Evolutionary conservation across 192 early-diverging fungal species (phyloP), one percentile per base, ranked within the genome.

Genomic region (Blastocladiella britannica): DNA sequence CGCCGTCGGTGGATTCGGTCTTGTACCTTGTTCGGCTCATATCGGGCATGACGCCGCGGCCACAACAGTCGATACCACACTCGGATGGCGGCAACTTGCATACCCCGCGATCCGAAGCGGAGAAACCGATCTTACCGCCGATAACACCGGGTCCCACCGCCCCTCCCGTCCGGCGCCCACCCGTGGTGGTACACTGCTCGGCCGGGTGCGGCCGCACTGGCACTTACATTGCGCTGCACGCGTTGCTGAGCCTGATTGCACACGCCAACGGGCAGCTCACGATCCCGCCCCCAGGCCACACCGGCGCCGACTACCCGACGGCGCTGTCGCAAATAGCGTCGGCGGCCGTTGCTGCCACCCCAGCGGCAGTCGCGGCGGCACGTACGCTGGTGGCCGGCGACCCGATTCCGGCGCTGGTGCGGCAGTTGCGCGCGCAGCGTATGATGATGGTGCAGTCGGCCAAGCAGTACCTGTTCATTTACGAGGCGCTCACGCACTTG

Each of bases 141-240:
- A n/a, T n/a, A n/a, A n/a, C n/a, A n/a, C n/a, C n/a, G n/a, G n/a
- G n/a, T n/a, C n/a, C n/a, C n/a, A n/a, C n/a, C n/a, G n/a, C 37
- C 37, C 15, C 37, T 47, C 37, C 37, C 37, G 3, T 2, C 37
- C 0, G 37, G 52, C 2, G 37, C 37, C 37, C 37, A 25, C 76
- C 72, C 1, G 67, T 74, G 63, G 57, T 76, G 4, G 70, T 80
- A 20, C 78, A 80, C 55, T 80, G 78, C 52, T 67, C 64, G 24
- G 78, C 78, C 18, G 78, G 78, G 5, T 73, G 71, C 53, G 78
- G 78, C 0, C 65, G 78, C 9, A 78, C 78, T 0, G 78, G 74
- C 4, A 72, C 78, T 3, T 74, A 76, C 60, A 67, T 69, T 31
- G 54, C 66, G 24, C 69, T 78, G 30, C 68, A 76, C 55, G 43